Evolutionary conservation across 257 asterid species (phyloP).

Genomic region (Solanum dulcamara): DNA sequence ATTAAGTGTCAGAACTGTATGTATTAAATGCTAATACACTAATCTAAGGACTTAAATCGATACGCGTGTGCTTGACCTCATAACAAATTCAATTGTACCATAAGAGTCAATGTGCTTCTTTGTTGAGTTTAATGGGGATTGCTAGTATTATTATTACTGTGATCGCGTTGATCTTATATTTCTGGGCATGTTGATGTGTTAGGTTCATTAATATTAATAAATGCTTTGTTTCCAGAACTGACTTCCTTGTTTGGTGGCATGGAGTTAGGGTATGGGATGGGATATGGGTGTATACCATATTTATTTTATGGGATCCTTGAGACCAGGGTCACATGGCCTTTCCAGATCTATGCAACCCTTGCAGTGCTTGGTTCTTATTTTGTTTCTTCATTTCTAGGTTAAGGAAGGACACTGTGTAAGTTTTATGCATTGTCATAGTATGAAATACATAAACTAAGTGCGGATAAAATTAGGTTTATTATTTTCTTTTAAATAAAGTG

Average conservation of each 20-base stretch:
- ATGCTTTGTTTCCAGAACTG: background rate
- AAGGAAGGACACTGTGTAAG: background rate
- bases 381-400: background rate
- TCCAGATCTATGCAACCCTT: background rate
- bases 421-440: background rate
- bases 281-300: background rate
- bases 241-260: background rate
- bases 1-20: background rate
- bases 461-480: background rate
- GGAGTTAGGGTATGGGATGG: background rate
- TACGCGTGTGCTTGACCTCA: background rate
- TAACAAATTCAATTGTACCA: background rate
- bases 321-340: background rate
- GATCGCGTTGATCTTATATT: background rate
- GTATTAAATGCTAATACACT: background rate
- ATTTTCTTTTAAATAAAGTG: background rate
- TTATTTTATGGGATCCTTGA: background rate
- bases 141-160: background rate
- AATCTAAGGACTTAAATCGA: too few species aligned
- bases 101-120: background rate
- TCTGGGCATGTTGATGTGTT: background rate
- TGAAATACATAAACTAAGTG: background rate
- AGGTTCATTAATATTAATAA: background rate
- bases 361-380: background rate
- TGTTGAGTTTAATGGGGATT: background rate